phyloP scores from a whole-genome alignment of 768 basidiomycete species.

The Xerocomus brunneocitrinus region DNA sequence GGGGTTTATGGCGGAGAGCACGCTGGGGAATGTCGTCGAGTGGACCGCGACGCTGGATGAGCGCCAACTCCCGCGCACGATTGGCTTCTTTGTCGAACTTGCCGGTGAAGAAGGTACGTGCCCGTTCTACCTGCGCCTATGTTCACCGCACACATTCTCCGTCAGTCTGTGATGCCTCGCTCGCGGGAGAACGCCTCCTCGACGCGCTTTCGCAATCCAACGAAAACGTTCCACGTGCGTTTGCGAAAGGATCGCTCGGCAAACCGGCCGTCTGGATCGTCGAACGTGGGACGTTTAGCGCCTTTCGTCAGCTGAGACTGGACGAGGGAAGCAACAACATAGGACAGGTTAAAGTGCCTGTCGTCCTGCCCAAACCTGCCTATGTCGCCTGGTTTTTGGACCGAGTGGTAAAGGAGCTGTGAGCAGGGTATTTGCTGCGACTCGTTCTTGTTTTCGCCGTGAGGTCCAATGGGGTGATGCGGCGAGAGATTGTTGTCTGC shows the following conservation, averaged over 20 bases:
- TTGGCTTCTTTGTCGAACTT: slow-evolving; percentile 18
- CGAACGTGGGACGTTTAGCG: slow-evolving; percentile 18
- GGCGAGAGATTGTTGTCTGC: too few relatives aligned
- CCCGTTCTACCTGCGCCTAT: neutral
- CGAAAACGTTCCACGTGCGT: neutral
- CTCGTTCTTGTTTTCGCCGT: too few relatives aligned
- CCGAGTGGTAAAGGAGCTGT: too few relatives aligned
- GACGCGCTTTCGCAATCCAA: slow-evolving; percentile 1
- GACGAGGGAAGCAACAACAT: slow-evolving; percentile 6
- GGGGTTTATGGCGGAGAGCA: neutral
- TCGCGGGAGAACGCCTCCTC: slow-evolving; percentile 5
- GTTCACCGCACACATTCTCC: neutral
- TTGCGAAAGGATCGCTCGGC: neutral
- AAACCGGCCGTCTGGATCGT: slow-evolving; percentile 23
- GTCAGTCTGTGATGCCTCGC: neutral
- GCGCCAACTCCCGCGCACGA: slow-evolving; percentile 1
- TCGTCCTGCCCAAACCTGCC: slow-evolving; percentile 9
- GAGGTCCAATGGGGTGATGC: too few relatives aligned
- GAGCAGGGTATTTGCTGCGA: too few relatives aligned
- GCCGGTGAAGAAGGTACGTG: slow-evolving; percentile 2
- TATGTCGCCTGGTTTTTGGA: too few relatives aligned
- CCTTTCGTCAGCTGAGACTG: slow-evolving; percentile 14
- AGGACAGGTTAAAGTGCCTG: slow-evolving; percentile 20
- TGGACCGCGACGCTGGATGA: slow-evolving; percentile 15
- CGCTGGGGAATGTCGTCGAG: slow-evolving; percentile 2